phyloP scores from a whole-genome alignment of 1,139 yeast genomes.

The Citeromyces siamensis region DNA sequence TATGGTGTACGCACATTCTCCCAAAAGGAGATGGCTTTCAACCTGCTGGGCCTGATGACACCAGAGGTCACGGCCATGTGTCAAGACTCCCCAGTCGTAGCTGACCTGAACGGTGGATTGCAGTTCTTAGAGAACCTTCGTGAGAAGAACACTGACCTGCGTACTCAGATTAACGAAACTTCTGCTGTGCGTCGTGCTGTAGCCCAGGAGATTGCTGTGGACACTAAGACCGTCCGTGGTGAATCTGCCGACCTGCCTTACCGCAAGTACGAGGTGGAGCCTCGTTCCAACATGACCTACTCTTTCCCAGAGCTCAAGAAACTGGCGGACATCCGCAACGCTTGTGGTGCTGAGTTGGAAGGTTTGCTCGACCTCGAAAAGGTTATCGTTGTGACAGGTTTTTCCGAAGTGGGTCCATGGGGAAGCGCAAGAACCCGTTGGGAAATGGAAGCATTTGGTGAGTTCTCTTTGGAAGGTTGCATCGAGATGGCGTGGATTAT shows the following conservation, averaged over 20 bases:
- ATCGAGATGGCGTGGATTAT: constrained; percentile 99
- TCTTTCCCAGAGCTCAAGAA: constrained; percentile 84
- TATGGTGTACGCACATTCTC: constrained; percentile 96
- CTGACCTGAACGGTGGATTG: constrained; percentile 97
- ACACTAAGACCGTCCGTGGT: constrained; percentile 88
- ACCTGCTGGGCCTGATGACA: constrained; percentile 85
- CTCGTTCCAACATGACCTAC: constrained; percentile 91
- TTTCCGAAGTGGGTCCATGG: constrained; percentile 98
- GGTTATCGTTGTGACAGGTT: constrained; percentile 92
- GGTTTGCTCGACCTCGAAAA: constrained; percentile 88
- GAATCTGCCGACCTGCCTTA: constrained; percentile 81
- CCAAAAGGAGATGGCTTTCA: constrained; percentile 98
- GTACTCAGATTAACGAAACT: constrained; percentile 72
- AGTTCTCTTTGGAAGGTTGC: constrained; percentile 96
- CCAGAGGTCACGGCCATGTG: constrained; percentile 79
- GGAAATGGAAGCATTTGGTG: constrained; percentile 97
- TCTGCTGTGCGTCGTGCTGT: constrained; percentile 95
- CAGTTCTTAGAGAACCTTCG: constrained; percentile 88
- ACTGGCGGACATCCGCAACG: constrained; percentile 57
- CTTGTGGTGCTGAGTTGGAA: constrained; percentile 60
- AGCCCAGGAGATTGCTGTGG: constrained; percentile 83
- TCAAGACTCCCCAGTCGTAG: constrained; percentile 91
- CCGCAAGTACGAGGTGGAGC: constrained; percentile 63
- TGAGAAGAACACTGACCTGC: constrained; percentile 71
- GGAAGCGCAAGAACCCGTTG: constrained; percentile 98